These are phyloP conservation scores for Cadophora sp. DNA, from an alignment of 2,329 filamentous ascomycete genomes.

Conservation along the genomic window DNA sequence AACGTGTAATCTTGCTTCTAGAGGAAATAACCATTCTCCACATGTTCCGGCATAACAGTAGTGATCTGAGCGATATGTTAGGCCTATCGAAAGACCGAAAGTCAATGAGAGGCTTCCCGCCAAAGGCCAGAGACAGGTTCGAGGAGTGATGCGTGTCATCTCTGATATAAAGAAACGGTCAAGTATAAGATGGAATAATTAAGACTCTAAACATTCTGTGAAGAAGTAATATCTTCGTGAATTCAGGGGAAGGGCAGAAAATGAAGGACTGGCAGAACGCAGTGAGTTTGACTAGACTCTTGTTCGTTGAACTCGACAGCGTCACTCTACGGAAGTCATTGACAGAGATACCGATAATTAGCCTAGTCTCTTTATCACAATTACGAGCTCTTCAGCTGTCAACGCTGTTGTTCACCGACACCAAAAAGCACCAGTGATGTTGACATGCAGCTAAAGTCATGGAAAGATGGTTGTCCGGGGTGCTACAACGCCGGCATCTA, in stretches of 20 bases:
- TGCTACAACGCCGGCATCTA: conserved; percentile 1
- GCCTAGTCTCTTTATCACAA: background rate
- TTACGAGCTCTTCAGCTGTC: background rate
- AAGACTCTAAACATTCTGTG: background rate
- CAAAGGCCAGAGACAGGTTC: conserved; percentile 42
- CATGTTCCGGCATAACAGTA: conserved; percentile 42
- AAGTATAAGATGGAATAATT: background rate
- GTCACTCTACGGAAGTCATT: background rate
- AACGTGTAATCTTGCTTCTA: conserved; percentile 42
- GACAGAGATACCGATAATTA: background rate
- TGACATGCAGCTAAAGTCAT: background rate
- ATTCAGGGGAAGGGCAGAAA: background rate
- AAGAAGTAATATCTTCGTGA: background rate
- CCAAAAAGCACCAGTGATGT: background rate
- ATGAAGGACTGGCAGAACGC: background rate
- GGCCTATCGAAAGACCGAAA: conserved; percentile 41
- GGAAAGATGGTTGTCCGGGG: conserved; percentile 4
- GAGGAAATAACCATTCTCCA: conserved; percentile 41
- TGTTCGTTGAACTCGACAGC: background rate
- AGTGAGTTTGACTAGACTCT: background rate
- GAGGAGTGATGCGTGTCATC: conserved; percentile 36
- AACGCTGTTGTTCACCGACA: background rate
- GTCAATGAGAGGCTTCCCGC: conserved; percentile 36
- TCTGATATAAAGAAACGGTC: background rate
- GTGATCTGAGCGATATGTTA: conserved; percentile 41